Evolutionary conservation across 1,284 basidiomycete species (phyloP), one percentile per base, ranked within the genome.

Genomic region (Melampsora americana): DNA sequence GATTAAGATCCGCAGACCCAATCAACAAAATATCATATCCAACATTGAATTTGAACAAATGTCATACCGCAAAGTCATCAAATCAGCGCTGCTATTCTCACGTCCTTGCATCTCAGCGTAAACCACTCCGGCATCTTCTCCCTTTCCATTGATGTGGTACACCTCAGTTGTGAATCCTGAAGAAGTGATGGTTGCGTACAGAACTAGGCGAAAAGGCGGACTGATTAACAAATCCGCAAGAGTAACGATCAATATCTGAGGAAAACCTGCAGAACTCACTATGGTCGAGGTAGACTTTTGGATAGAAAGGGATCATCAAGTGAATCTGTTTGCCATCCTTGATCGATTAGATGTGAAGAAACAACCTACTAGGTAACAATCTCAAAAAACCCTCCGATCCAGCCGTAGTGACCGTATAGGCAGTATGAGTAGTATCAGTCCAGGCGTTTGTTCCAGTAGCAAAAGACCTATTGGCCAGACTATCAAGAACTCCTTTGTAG

Each of bases 71-170:
- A 95, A 86, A 67, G 90, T 89, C 91, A 98, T 95, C 59, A 97
- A 85, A 84, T 97, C 93, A 16, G 88, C 89, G 0, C 91, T 88
- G 5, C 91, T 92, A 81, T 98, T 98, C 85, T 99, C 91, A 66
- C 95, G 87, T 0, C 93, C 96, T 85, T 99, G 95, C 96, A 99
- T 99, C 79, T 95, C 92, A 80, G 90, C 92, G 83, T 95, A 97
- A 35, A 99, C 96, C 2, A 99, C 96, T 64, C 96, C 96, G 12
- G 92, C 92, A 81, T 99, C 89, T 80, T 95, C 89, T 5, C 93
- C 95, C 81, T 92, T 89, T 12, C 87, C 87, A 83, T 98, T 92
- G 80, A 98, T 89, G 83, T 98, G 95, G 83, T 81, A 78, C 66
- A 91, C 91, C 85, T 99, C 95, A 14, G 96, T 99, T 16, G 92